Base-by-base conservation (phyloP, 139 green algal species). In the Picochlorum sp. region DNA sequence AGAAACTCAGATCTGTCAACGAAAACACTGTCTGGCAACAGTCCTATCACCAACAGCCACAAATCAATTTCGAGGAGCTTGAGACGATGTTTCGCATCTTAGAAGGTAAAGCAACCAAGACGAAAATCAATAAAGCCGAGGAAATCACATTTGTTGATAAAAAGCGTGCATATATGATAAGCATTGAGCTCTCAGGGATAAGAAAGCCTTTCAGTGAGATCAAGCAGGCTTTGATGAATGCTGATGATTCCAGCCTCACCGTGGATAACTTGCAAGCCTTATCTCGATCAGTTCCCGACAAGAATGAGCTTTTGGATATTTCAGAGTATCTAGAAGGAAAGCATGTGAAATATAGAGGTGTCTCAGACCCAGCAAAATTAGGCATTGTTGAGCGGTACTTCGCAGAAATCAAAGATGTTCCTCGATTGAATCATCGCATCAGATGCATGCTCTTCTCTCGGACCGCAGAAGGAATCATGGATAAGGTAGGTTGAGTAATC, bases 331-430 rank as follows among this genome's bases (percentile, higher is more conserved):
- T 83, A 18, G 66, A 63, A 49, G 83, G 83, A 14, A 26, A 71
- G 37, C 84, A 90, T 72, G 71, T 77, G 0, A 73, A 76, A 52
- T 69, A 87, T 74, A 74, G 65, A 18, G 78, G 72, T 6, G 14
- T 80, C 16, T 66, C 58, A 26, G 79, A 90, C n/a, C 61, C 69
- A 15, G 62, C 60, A 2, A 69, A 70, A 49, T 85, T 95, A 52
- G 88, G 83, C 49, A 82, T 75, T 0, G 82, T 87, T 23, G 88
- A 95, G 75, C 74, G 80, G 13, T 95, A 87, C 75, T 92, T 92
- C 65, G 32, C 82, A 51, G 82, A 89, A 69, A 76, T 95, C 8
- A 87, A 85, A 76, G 67, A 65, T 56, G 82, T 95, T 44, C 85
- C 85, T 6, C 81, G 84, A 34, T 71, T 92, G 45, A 63, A 75